These are phyloP conservation scores for Lasiosphaeriaceae sp. DNA, from an alignment of 495 filamentous ascomycete genomes.

Conservation along the genomic window DNA sequence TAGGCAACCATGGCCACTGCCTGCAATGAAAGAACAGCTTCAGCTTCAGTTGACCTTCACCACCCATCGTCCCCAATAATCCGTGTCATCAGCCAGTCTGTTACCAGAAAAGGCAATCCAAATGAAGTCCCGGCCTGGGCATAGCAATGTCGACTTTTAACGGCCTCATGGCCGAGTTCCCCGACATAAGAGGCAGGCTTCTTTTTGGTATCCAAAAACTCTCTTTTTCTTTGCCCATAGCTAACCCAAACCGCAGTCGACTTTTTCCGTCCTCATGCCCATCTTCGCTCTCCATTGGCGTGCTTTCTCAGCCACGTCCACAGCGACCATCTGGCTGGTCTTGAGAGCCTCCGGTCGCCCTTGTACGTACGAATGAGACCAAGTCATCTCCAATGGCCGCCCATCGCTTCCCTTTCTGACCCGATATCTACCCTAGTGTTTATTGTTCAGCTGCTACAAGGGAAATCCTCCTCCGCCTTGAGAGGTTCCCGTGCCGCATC, in stretches of 20 bases:
- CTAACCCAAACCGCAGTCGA: slow-evolving; percentile 56
- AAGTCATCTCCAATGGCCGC: too few relatives aligned
- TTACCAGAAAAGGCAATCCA: too few relatives aligned
- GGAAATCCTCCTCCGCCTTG: slow-evolving; percentile 71
- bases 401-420: too few relatives aligned
- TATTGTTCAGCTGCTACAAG: slow-evolving; percentile 85
- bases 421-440: slow-evolving; percentile 44
- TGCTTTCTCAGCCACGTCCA: slow-evolving; percentile 94
- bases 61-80: too few relatives aligned
- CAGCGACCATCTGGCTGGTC: slow-evolving; percentile 81
- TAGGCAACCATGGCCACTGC: too few relatives aligned
- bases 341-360: slow-evolving; percentile 70
- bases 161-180: slow-evolving; percentile 53
- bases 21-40: too few relatives aligned
- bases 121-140: too few relatives aligned
- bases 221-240: not conserved
- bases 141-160: slow-evolving; percentile 38
- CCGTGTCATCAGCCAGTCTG: too few relatives aligned
- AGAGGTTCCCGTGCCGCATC: slow-evolving; percentile 72
- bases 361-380: too few relatives aligned
- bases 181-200: slow-evolving; percentile 58
- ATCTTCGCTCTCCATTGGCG: slow-evolving; percentile 61
- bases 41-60: too few relatives aligned
- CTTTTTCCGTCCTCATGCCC: slow-evolving; percentile 66
- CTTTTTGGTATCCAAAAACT: too few relatives aligned